Conservation (phyloP, 306 rosid genomes). For the Fagus sylvatica region DNA sequence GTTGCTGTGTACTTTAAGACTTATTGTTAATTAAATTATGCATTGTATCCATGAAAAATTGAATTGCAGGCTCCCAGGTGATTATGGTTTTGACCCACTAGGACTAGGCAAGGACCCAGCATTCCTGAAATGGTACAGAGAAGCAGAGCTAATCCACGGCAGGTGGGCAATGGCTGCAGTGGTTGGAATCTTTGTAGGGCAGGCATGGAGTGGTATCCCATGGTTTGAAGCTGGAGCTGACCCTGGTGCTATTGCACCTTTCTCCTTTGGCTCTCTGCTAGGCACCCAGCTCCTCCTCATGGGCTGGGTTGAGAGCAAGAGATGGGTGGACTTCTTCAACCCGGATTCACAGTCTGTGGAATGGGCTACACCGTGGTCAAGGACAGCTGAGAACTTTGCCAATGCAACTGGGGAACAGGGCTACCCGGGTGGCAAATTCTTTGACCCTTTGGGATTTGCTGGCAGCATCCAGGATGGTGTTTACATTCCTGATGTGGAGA, state of each 20-base stretch:
- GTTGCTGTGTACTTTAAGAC: no score
- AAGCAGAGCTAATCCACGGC: constrained; percentile 98
- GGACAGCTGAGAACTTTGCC: constrained; percentile 80
- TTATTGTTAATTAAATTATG: no score
- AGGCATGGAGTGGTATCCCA: constrained; percentile 97
- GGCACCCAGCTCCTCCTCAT: constrained; percentile 90
- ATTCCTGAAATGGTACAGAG: constrained; percentile 97
- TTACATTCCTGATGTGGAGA: constrained; percentile 64
- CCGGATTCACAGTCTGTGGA: constrained; percentile 94
- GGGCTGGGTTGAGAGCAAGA: constrained; percentile 99
- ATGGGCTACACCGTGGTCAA: constrained; percentile 99
- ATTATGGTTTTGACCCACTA: constrained; percentile 92
- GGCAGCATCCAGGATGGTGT: constrained; percentile 64
- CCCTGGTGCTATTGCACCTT: constrained; percentile 87
- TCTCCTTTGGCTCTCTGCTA: constrained; percentile 87
- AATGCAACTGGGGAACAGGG: constrained; percentile 93
- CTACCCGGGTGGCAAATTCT: constrained; percentile 95
- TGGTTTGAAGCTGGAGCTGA: constrained; percentile 98
- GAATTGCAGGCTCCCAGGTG: constrained; percentile 84
- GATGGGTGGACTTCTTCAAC: constrained; percentile 98
- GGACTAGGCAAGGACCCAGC: constrained; percentile 95
- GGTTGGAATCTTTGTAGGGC: constrained; percentile 88
- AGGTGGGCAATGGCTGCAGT: constrained; percentile 99
- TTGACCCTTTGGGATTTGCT: constrained; percentile 77
- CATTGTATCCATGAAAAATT: background rate